These are phyloP conservation scores for Pythium dissimile DNA, from an alignment of 352 stramenopile genomes.

Conservation along the genomic window DNA sequence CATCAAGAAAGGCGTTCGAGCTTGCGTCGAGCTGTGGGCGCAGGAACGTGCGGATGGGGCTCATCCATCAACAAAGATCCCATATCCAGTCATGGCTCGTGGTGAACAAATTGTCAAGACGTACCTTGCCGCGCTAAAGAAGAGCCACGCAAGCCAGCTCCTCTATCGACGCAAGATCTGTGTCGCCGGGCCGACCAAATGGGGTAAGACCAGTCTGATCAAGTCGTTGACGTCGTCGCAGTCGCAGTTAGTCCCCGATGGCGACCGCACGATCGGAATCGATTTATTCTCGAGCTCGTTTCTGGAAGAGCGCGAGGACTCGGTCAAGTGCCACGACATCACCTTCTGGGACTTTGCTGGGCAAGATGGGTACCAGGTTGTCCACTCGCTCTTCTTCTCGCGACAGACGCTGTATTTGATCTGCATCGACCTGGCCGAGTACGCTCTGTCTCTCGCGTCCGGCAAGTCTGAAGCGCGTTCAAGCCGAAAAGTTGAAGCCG, in stretches of 20 bases:
- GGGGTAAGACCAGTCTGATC: slow-evolving; percentile 35
- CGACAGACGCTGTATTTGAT: slow-evolving; percentile 18
- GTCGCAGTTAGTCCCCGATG: slow-evolving; percentile 6
- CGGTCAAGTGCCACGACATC: slow-evolving; percentile 5
- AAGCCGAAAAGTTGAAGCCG: slow-evolving; percentile 1
- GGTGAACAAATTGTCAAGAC: slow-evolving; percentile 15
- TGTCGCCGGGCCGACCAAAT: slow-evolving; percentile 28
- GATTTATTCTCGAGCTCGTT: slow-evolving; percentile 29
- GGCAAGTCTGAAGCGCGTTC: background rate
- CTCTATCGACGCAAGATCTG: slow-evolving; percentile 27
- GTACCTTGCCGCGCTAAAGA: slow-evolving; percentile 12
- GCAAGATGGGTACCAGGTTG: slow-evolving; percentile 13
- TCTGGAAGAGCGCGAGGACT: background rate
- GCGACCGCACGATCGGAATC: slow-evolving; percentile 30
- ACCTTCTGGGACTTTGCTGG: slow-evolving; percentile 23
- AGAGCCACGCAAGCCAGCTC: background rate
- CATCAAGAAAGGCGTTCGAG: background rate
- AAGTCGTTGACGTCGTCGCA: slow-evolving; percentile 22
- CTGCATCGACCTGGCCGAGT: slow-evolving; percentile 14
- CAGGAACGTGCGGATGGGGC: background rate
- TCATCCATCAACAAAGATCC: background rate
- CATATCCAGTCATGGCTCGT: slow-evolving; percentile 21
- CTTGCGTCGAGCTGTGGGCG: slow-evolving; percentile 3
- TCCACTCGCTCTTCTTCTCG: slow-evolving; percentile 20
- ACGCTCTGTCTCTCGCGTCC: background rate